Evolutionary conservation across 192 early-diverging fungal species (phyloP).

Genomic region (Oehlia diaphana): DNA sequence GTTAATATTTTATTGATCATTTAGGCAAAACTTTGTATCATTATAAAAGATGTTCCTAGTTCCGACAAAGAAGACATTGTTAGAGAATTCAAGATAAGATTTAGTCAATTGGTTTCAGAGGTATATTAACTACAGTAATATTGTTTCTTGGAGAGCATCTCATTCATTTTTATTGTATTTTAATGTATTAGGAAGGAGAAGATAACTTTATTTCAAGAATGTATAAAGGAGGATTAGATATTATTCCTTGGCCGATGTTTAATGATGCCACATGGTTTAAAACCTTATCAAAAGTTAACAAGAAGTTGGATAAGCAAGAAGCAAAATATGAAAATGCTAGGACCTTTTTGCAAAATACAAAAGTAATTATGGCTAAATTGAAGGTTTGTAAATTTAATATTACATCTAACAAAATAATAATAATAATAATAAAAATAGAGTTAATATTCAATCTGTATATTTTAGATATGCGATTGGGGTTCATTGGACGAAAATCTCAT

Average conservation of each 20-base stretch:
- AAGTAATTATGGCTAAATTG: slow-evolving; percentile 19
- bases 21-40: slow-evolving; percentile 26
- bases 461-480: slow-evolving; percentile 29
- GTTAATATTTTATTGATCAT: neutral
- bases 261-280: slow-evolving; percentile 8
- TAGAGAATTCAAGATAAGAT: slow-evolving; percentile 14
- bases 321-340: slow-evolving; percentile 20
- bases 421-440: no score
- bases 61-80: slow-evolving; percentile 5
- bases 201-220: slow-evolving; percentile 29
- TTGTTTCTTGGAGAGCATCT: neutral
- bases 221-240: slow-evolving; percentile 1
- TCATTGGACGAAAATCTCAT: slow-evolving; percentile 14
- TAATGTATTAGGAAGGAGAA: slow-evolving; percentile 14
- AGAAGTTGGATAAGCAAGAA: slow-evolving; percentile 1
- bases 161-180: neutral
- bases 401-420: no score
- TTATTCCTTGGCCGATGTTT: slow-evolving; percentile 31
- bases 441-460: neutral
- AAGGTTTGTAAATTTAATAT: neutral
- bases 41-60: slow-evolving; percentile 29
- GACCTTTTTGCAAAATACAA: neutral
- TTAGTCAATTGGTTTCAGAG: neutral
- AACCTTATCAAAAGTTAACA: slow-evolving; percentile 2
- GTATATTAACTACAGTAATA: neutral